Base-by-base conservation (phyloP, 495 filamentous ascomycete species). In the Oidiodendron maius region DNA sequence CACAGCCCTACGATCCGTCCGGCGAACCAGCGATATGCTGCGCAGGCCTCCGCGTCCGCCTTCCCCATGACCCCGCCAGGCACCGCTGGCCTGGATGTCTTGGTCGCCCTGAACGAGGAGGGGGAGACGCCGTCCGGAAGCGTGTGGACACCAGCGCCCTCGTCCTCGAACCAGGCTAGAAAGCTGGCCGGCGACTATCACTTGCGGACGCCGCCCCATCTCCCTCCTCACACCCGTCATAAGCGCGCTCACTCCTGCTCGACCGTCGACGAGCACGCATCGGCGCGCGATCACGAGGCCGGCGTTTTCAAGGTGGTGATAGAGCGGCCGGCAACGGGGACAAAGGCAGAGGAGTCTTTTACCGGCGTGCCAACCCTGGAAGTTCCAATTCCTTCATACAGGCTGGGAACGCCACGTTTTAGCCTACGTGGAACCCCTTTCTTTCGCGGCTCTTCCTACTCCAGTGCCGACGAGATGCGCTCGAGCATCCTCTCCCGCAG, bases 271-370 rank as follows among this genome's bases (percentile, higher is more conserved):
- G 78, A 81, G 32, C 61, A 65, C 39, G 58, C 51, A 24, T 38
- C 50, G 21, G 74, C 71, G 17, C 71, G 68, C n/a, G 75, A 75
- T 52, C 68, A 76, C 17, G 76, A 78, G 44, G 69, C 72, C 9
- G 85, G 82, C 40, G 84, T 82, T 50, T 80, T 93, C 64, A 89
- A 86, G 61, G 81, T 95, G 51, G 81, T 93, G 43, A 95, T 95
- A 51, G 87, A 93, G 51, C 75, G 87, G 50, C 78, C 87, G 36
- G 75, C 79, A 21, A 68, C 71, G 55, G 78, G 68, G 53, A 79
- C 87, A 8, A 86, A 80, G 58, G 84, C 86, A 13, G 71, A 79
- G n/a, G 81, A 86, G 54, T 76, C 80, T 22, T 40, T 52, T 18
- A 34, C 39, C 6, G 43, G 71, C 34, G 63, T 74, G 32, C 81